phyloP scores from a whole-genome alignment of 164 flowering plant genomes.

The Aristolochia fimbriata region DNA sequence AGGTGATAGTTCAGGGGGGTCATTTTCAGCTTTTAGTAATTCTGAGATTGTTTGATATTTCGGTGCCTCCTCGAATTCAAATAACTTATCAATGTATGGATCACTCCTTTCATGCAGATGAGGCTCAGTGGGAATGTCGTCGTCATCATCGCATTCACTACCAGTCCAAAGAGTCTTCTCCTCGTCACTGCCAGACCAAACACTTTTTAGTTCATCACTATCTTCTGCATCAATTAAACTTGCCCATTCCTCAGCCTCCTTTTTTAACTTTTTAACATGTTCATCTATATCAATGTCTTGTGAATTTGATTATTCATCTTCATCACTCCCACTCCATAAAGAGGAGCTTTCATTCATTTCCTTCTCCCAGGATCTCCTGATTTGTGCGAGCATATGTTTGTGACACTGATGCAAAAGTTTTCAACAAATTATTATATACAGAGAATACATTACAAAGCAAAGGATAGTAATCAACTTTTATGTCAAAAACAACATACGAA shows the following conservation, averaged over 20 bases:
- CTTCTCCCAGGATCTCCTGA: conserved; percentile 57
- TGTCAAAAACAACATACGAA: no score
- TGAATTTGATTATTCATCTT: conserved; percentile 49
- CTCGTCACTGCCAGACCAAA: conserved; percentile 91
- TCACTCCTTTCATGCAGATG: conserved; percentile 81
- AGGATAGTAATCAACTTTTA: no score
- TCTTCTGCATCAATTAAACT: conserved; percentile 85
- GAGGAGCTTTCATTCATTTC: conserved; percentile 48
- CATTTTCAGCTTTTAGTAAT: conserved; percentile 60
- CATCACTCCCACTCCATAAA: conserved; percentile 82
- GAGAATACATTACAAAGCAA: no score
- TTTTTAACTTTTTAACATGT: conserved; percentile 57
- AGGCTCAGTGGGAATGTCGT: conserved; percentile 79
- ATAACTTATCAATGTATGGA: conserved; percentile 64
- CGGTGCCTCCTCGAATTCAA: conserved; percentile 84
- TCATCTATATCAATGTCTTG: conserved; percentile 26
- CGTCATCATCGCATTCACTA: conserved; percentile 72
- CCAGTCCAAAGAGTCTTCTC: conserved; percentile 98
- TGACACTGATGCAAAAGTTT: conserved; percentile 21
- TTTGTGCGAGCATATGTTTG: conserved; percentile 54
- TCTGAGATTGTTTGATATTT: conserved; percentile 72
- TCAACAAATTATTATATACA: no score
- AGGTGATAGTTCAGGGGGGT: conserved; percentile 74
- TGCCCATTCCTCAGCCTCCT: conserved; percentile 59
- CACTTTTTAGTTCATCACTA: conserved; percentile 79